These are phyloP conservation scores for Pseudozyma pruni DNA, from an alignment of 1,284 basidiomycete genomes.

Conservation along the genomic window DNA sequence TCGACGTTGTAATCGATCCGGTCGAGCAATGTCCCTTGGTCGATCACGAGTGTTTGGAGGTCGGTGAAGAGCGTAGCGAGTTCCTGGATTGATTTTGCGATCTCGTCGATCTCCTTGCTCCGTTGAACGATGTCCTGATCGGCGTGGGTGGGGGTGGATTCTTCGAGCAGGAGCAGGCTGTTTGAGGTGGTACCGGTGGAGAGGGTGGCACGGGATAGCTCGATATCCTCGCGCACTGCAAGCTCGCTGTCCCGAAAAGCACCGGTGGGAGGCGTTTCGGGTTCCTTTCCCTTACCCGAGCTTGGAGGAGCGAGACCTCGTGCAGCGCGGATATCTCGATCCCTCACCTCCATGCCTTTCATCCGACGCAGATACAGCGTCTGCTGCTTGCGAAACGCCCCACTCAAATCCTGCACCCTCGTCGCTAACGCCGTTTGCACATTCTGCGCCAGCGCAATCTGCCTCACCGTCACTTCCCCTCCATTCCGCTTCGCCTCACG, in stretches of 20 bases:
- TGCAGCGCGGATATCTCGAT: slow-evolving; percentile 49
- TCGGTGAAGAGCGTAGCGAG: slow-evolving; percentile 97
- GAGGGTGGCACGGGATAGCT: slow-evolving; percentile 35
- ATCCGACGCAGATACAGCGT: slow-evolving; percentile 91
- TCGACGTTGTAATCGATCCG: slow-evolving; percentile 98
- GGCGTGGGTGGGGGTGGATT: background rate
- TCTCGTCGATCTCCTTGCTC: slow-evolving; percentile 83
- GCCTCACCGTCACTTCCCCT: slow-evolving; percentile 53
- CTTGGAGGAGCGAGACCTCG: slow-evolving; percentile 18
- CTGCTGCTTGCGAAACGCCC: slow-evolving; percentile 96
- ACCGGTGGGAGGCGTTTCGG: background rate
- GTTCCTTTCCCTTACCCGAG: slow-evolving; percentile 10
- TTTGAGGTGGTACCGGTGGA: background rate
- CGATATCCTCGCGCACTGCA: slow-evolving; percentile 62
- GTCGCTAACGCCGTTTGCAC: slow-evolving; percentile 96
- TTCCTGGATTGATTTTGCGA: slow-evolving; percentile 88
- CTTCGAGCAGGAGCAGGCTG: slow-evolving; percentile 33
- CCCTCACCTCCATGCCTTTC: slow-evolving; percentile 72
- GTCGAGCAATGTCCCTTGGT: slow-evolving; percentile 96
- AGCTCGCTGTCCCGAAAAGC: slow-evolving; percentile 48
- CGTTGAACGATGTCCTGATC: slow-evolving; percentile 57
- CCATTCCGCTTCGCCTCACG: slow-evolving; percentile 62
- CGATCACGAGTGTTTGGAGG: slow-evolving; percentile 89
- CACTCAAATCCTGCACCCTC: slow-evolving; percentile 90
- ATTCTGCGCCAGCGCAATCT: slow-evolving; percentile 78